Evolutionary conservation across 352 stramenopile species (phyloP).

Genomic region (Lagenidium sp.): DNA sequence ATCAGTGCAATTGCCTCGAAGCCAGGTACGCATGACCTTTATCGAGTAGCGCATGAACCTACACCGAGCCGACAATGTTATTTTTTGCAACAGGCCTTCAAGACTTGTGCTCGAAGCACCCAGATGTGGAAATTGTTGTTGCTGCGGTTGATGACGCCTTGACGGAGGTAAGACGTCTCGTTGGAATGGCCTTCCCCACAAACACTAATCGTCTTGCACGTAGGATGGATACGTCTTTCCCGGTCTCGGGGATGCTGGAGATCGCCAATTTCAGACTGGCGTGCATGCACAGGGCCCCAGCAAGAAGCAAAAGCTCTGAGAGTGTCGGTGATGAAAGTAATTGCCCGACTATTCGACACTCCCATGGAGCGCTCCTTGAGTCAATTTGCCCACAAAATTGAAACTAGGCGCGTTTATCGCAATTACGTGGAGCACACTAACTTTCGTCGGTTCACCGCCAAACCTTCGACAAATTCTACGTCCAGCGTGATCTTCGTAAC

Average conservation of each 20-base stretch:
- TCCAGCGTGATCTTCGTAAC: too few relatives aligned
- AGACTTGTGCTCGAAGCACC: slow-evolving; percentile 69
- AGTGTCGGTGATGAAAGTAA: too few relatives aligned
- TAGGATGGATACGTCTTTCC: slow-evolving; percentile 77
- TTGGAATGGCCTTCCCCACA: neutral
- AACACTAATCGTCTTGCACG: neutral
- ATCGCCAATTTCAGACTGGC: slow-evolving; percentile 78
- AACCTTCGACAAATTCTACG: too few relatives aligned
- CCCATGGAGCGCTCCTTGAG: too few relatives aligned
- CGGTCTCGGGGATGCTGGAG: slow-evolving; percentile 72
- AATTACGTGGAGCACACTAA: too few relatives aligned
- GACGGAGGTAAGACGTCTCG: slow-evolving; percentile 33
- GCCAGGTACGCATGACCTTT: slow-evolving; percentile 34
- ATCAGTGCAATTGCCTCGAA: slow-evolving; percentile 92
- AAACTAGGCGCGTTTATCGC: too few relatives aligned
- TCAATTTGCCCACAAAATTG: too few relatives aligned
- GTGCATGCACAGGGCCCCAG: slow-evolving; percentile 28
- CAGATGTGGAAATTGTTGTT: slow-evolving; percentile 70
- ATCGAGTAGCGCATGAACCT: too few relatives aligned
- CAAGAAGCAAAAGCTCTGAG: slow-evolving; percentile 61
- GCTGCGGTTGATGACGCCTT: slow-evolving; percentile 68
- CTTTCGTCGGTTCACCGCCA: too few relatives aligned
- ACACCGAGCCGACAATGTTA: too few relatives aligned
- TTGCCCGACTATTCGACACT: too few relatives aligned
- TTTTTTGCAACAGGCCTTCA: slow-evolving; percentile 64